Conservation (phyloP, 108 stramenopile species). For the Fragilariopsis cylindrus region DNA sequence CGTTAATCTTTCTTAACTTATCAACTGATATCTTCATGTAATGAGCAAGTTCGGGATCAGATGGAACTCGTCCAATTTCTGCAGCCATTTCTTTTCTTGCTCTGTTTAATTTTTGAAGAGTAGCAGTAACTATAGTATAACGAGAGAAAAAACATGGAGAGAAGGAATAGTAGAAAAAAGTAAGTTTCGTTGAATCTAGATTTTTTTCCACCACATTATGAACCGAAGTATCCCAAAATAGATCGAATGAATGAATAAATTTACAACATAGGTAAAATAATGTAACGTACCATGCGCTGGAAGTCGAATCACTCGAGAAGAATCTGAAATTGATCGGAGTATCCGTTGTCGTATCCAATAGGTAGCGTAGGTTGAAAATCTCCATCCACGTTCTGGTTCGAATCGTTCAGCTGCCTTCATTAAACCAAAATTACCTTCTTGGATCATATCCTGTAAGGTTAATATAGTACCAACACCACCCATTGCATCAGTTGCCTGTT, state of each 20-base stretch:
- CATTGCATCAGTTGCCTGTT: conserved; percentile 43
- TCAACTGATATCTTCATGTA: conserved; percentile 64
- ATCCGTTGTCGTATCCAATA: conserved; percentile 94
- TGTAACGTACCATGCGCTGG: conserved; percentile 76
- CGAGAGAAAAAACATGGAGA: background rate
- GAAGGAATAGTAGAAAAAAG: background rate
- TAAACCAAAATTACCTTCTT: conserved; percentile 92
- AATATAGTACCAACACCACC: conserved; percentile 74
- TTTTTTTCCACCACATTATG: no score
- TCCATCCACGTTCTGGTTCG: conserved; percentile 79
- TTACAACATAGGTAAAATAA: background rate
- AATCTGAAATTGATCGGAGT: conserved; percentile 79
- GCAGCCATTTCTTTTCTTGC: conserved; percentile 51
- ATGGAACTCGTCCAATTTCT: conserved; percentile 68
- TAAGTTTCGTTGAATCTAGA: background rate
- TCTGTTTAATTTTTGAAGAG: conserved; percentile 65
- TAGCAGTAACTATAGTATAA: conserved; percentile 50
- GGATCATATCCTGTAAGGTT: conserved; percentile 83
- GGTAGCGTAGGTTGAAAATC: conserved; percentile 91
- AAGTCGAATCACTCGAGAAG: conserved; percentile 81
- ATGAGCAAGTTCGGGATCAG: conserved; percentile 72
- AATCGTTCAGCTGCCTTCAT: conserved; percentile 94
- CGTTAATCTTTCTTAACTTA: conserved; percentile 61
- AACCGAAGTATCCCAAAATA: background rate
- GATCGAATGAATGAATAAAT: background rate